Conservation (phyloP, 805 yeast genomes). For the Yarrowia bubula region DNA sequence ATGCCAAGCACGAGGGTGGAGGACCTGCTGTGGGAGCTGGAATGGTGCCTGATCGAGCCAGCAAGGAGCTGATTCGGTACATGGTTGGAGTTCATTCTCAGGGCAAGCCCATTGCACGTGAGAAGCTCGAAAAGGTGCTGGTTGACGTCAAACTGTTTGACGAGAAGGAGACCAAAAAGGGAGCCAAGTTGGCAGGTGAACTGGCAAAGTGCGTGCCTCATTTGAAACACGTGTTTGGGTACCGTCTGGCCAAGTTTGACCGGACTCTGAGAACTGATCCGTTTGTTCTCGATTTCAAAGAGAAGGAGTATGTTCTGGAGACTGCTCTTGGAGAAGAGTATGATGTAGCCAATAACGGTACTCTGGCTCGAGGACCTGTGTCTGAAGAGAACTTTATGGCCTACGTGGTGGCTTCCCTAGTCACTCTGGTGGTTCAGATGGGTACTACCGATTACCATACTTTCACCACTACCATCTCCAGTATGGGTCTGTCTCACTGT, state of each 20-base stretch:
- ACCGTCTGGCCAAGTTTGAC: background rate
- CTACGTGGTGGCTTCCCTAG: background rate
- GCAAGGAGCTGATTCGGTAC: background rate
- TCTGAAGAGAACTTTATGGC: slow-evolving; percentile 11
- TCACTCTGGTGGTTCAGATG: background rate
- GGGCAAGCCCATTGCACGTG: background rate
- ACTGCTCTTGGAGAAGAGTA: background rate
- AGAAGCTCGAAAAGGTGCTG: background rate
- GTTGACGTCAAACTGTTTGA: background rate
- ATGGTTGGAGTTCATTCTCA: slow-evolving; percentile 12
- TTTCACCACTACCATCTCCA: background rate
- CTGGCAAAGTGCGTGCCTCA: background rate
- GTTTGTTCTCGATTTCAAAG: background rate
- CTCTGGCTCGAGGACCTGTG: background rate
- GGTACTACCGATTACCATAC: background rate
- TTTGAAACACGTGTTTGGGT: background rate
- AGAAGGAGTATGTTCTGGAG: background rate
- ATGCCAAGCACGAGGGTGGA: background rate
- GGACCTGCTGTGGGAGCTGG: background rate
- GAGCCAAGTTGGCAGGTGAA: background rate
- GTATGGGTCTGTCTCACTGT: background rate
- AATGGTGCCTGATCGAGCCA: background rate
- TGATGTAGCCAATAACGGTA: background rate
- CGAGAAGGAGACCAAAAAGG: background rate
- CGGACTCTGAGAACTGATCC: background rate